phyloP scores from a whole-genome alignment of 306 rosid species.

The Alnus glutinosa region DNA sequence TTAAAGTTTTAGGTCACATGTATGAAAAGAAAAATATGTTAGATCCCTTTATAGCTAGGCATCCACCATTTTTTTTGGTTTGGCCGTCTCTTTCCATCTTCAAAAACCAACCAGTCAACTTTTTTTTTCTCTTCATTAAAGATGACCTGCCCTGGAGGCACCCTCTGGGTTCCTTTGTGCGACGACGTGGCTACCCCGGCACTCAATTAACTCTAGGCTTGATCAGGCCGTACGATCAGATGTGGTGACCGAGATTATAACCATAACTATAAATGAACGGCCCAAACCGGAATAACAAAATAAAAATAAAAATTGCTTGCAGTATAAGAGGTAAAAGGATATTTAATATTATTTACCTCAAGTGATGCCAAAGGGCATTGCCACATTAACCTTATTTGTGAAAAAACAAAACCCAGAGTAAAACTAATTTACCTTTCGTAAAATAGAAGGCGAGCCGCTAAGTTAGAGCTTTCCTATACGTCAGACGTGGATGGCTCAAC shows the following conservation, averaged over 20 bases:
- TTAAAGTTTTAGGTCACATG: conserved; percentile 1
- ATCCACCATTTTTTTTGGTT: conserved; percentile 8
- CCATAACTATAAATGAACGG: too few relatives aligned
- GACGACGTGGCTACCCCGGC: conserved; percentile 25
- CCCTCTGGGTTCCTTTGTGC: conserved; percentile 13
- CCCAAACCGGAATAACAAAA: too few relatives aligned
- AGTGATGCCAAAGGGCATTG: too few relatives aligned
- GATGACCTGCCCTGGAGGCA: conserved; percentile 30
- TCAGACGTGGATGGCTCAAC: conserved; percentile 40
- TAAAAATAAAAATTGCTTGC: too few relatives aligned
- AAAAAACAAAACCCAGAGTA: background rate
- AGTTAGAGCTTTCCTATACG: conserved; percentile 13
- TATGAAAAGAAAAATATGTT: conserved; percentile 4
- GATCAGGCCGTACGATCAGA: background rate
- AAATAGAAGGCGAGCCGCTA: background rate
- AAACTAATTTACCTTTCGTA: background rate
- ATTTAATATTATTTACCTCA: too few relatives aligned
- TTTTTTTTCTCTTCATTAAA: background rate
- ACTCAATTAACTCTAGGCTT: background rate
- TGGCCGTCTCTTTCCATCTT: conserved; percentile 33
- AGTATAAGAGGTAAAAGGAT: too few relatives aligned
- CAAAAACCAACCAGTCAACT: background rate
- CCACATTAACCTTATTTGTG: too few relatives aligned
- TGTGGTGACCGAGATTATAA: background rate
- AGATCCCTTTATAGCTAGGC: background rate